Evolutionary conservation across 768 basidiomycete genomes (phyloP), one percentile per base, ranked within the genome.

Genomic region (Amanita subjunquillea): DNA sequence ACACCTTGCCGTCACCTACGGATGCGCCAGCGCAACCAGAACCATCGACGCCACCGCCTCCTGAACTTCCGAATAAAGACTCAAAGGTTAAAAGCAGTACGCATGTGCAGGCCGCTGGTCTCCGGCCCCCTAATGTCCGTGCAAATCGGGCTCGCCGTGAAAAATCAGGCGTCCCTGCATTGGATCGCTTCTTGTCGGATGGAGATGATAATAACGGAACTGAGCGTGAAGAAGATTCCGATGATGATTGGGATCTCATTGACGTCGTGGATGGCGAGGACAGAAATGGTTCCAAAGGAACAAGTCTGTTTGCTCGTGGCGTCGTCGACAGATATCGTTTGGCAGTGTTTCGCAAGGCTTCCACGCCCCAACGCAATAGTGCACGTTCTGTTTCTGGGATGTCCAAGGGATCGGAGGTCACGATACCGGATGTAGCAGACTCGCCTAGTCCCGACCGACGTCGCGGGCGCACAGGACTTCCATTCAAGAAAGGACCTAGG

Each of bases 231-330:
- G 76, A 78, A 20, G 80, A 82, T 17, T 81, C 84, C 50, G 90
- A 91, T 48, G 87, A 91, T 39, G 91, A 92, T 53, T 95, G 92
- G 91, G 91, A 93, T 76, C 79, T 93, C 56, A 77, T 95, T 55
- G 88, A 91, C 60, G 79, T 78, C 37, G 87, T 71, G 4, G 85
- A 85, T 57, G 82, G 80, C n/a, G 89, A 90, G 62, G 90, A 91
- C 53, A 75, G 83, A 55, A 91, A 92, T 56, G 89, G 90, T 15
- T 71, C 83, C 23, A 82, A 83, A 61, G 89, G 82, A 6, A 79
- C 81, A 17, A 92, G 85, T 62, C 75, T 93, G 37, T 93, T 92
- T 62, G 85, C 91, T 40, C 82, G 91, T n/a, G 91, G 91, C 4
- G 87, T 93, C 45, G 89, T 92, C 48, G 91, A 95, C 64, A 77